Conservation (phyloP, 805 yeast species). For the Ogataea nakhonphanomensis region DNA sequence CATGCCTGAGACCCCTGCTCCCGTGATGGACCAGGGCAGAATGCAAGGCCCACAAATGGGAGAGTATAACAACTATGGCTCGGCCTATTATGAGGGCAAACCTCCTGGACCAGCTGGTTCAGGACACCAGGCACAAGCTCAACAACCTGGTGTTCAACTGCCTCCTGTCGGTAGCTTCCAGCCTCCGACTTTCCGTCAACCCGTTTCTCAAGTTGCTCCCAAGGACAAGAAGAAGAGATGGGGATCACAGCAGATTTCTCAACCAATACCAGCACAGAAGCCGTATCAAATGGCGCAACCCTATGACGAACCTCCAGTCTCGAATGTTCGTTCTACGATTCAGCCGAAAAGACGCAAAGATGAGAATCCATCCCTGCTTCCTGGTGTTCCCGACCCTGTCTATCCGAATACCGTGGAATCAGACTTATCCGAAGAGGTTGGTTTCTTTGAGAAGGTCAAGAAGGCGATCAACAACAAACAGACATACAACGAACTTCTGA, state of each 20-base stretch:
- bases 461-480: constrained; percentile 84
- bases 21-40: constrained; percentile 27
- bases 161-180: constrained; percentile 91
- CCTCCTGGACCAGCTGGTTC: constrained; percentile 6
- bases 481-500: constrained; percentile 87
- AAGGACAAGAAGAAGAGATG: constrained; percentile 31
- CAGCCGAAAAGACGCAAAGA: constrained; percentile 29
- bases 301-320: constrained; percentile 45
- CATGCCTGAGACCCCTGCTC: constrained; percentile 69
- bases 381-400: constrained; percentile 84
- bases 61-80: constrained; percentile 20
- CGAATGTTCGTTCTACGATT: constrained; percentile 40
- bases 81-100: constrained; percentile 20
- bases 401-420: constrained; percentile 54
- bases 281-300: constrained; percentile 22
- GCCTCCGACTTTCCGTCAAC: constrained; percentile 47
- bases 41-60: constrained; percentile 16
- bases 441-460: constrained; percentile 89
- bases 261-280: constrained; percentile 12
- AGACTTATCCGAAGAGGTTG: constrained; percentile 75
- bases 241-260: constrained; percentile 19
- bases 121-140: constrained; percentile 15
- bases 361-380: constrained; percentile 66
- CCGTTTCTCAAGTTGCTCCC: constrained; percentile 20
- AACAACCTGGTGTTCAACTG: constrained; percentile 46